Conservation (phyloP, 225 moss, liverwort and hornwort species). For the Lunularia cruciata region DNA sequence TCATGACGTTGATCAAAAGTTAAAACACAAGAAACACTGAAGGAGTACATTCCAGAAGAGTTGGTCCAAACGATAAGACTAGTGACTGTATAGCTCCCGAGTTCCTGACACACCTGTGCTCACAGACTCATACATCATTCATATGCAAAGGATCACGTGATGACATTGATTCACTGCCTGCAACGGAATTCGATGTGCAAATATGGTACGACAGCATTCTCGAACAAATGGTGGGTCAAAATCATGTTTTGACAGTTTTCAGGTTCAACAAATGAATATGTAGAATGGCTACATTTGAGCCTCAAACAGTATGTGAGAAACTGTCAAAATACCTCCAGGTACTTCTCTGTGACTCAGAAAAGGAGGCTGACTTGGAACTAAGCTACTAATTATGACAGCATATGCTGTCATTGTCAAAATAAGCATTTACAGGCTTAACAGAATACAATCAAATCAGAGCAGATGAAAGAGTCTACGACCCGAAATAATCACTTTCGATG, state of each 20-base stretch:
- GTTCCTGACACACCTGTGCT: too few species aligned
- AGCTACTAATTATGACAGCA: slow-evolving; percentile 39
- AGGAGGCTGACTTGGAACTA: slow-evolving; percentile 20
- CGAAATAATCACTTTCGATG: slow-evolving; percentile 14
- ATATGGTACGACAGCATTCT: not conserved
- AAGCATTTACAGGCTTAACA: slow-evolving; percentile 36
- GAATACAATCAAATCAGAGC: slow-evolving; percentile 34
- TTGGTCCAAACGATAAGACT: too few species aligned
- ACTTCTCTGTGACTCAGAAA: slow-evolving; percentile 11
- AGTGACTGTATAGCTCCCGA: too few species aligned
- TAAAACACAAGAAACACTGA: too few species aligned
- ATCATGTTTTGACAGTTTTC: slow-evolving; percentile 1
- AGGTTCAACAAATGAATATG: slow-evolving; percentile 6
- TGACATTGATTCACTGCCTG: not conserved
- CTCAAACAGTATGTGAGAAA: not conserved
- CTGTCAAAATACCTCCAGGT: not conserved
- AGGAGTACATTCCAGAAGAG: too few species aligned
- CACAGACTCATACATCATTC: too few species aligned
- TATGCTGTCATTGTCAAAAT: slow-evolving; percentile 44
- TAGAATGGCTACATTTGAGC: slow-evolving; percentile 18
- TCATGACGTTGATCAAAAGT: too few species aligned
- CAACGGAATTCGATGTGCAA: not conserved
- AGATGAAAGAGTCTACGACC: slow-evolving; percentile 25
- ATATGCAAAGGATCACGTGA: not conserved
- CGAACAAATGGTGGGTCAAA: not conserved